Evolutionary conservation across 2,329 filamentous ascomycete species (phyloP).

Genomic region (Ramichloridium luteum): DNA sequence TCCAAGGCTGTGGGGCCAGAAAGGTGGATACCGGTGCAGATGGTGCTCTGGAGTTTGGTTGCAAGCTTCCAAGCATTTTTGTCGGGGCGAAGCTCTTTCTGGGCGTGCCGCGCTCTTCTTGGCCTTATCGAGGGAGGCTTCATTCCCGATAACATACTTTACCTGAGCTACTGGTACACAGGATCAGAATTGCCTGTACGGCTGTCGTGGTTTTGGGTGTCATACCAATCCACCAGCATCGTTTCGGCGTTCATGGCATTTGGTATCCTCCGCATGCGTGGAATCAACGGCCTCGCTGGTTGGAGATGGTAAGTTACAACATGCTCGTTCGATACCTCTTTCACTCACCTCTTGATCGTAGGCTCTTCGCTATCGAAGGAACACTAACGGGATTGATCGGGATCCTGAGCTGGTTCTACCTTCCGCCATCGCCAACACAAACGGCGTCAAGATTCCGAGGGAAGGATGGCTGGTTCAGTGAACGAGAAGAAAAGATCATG

Average conservation of each 20-base stretch:
- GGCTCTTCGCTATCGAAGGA: constrained; percentile 24
- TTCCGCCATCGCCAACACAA: constrained; percentile 45
- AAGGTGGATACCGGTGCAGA: constrained; percentile 43
- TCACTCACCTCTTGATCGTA: too few relatives aligned
- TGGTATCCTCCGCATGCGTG: constrained; percentile 42
- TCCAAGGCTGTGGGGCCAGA: constrained; percentile 18
- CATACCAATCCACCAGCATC: constrained; percentile 46
- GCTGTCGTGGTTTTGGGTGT: constrained; percentile 57
- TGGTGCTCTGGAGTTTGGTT: constrained; percentile 35
- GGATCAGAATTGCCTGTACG: constrained; percentile 55
- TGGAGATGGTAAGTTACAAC: constrained; percentile 25
- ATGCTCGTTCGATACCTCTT: constrained; percentile 38
- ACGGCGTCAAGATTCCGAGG: constrained; percentile 51
- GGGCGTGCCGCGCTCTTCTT: constrained; percentile 26
- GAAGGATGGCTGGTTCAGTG: constrained; percentile 44
- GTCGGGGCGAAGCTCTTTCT: constrained; percentile 24
- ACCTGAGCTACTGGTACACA: constrained; percentile 23
- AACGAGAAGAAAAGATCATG: constrained; percentile 54
- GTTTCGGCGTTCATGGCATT: constrained; percentile 44
- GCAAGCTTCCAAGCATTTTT: constrained; percentile 15
- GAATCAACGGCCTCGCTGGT: constrained; percentile 18
- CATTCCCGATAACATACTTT: constrained; percentile 32
- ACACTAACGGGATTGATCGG: constrained; percentile 20
- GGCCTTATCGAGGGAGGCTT: constrained; percentile 27
- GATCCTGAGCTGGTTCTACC: constrained; percentile 23